phyloP scores from a whole-genome alignment of 441 rosid genomes.

The Eruca vesicaria region DNA sequence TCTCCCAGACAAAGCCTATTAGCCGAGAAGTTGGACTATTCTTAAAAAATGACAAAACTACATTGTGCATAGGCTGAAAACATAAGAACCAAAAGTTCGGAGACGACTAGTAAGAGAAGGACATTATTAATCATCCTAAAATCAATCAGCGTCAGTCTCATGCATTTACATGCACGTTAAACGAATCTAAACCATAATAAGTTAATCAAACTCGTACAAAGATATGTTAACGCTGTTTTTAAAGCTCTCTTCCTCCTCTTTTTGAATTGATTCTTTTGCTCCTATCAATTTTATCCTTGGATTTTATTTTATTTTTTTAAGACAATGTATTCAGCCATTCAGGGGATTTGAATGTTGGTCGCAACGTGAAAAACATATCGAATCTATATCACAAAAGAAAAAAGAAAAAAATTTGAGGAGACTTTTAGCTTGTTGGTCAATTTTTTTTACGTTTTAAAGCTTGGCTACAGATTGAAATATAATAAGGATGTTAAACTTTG shows the following conservation, averaged over 20 bases:
- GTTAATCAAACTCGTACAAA: conserved; percentile 35
- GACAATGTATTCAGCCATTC: too few species aligned
- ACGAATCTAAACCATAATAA: neutral
- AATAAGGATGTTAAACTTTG: too few species aligned
- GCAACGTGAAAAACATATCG: too few species aligned
- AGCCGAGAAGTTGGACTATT: neutral
- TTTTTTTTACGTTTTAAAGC: neutral
- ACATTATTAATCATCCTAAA: neutral
- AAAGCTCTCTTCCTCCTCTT: conserved; percentile 14
- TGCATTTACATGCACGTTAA: conserved; percentile 9
- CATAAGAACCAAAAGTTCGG: neutral
- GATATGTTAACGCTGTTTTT: conserved; percentile 3
- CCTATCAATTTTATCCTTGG: too few species aligned
- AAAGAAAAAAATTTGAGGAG: too few species aligned
- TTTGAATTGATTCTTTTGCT: too few species aligned
- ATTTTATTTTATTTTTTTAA: too few species aligned
- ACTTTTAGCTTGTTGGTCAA: neutral
- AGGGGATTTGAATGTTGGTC: too few species aligned
- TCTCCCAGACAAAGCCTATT: neutral
- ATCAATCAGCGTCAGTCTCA: neutral
- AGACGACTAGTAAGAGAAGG: neutral
- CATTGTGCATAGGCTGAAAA: neutral
- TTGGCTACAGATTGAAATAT: too few species aligned
- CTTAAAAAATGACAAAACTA: neutral
- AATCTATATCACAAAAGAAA: too few species aligned